Conservation (phyloP, 805 yeast species). For the Ogataea pilisensis region DNA sequence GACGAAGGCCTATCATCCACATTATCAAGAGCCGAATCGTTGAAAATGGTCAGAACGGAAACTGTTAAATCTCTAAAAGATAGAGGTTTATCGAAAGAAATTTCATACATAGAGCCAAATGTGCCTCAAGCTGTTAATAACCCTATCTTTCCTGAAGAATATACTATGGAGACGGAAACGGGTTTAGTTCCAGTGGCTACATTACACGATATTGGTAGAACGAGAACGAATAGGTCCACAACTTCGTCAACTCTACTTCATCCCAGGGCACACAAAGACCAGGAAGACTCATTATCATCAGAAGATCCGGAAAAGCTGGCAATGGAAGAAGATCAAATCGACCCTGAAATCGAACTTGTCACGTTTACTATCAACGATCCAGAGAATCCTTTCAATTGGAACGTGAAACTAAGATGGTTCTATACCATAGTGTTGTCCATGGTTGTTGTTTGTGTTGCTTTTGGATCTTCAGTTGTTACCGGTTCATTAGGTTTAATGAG, state of each 20-base stretch:
- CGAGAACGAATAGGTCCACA: constrained; percentile 16
- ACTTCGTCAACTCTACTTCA: constrained; percentile 3
- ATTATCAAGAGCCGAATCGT: constrained; percentile 30
- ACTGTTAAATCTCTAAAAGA: constrained; percentile 66
- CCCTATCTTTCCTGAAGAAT: constrained; percentile 90
- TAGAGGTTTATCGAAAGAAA: constrained; percentile 52
- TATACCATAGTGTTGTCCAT: constrained; percentile 67
- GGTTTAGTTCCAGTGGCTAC: constrained; percentile 84
- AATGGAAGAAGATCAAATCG: constrained; percentile 35
- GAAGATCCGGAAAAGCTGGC: constrained; percentile 22
- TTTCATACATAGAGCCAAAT: constrained; percentile 53
- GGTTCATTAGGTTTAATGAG: constrained; percentile 73
- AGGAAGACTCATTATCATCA: constrained; percentile 28
- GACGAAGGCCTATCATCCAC: constrained; percentile 22
- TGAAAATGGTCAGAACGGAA: constrained; percentile 56
- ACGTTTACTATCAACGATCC: constrained; percentile 79
- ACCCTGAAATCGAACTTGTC: constrained; percentile 76
- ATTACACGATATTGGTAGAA: constrained; percentile 62
- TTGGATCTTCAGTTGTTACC: constrained; percentile 87
- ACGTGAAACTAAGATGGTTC: constrained; percentile 46
- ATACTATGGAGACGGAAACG: constrained; percentile 80
- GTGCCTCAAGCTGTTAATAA: constrained; percentile 50
- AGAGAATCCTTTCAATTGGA: constrained; percentile 90
- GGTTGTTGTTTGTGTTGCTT: constrained; percentile 84
- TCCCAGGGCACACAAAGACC: constrained; percentile 7